These are phyloP conservation scores for Hyaloscypha variabilis DNA, from an alignment of 495 filamentous ascomycete genomes.

Conservation along the genomic window DNA sequence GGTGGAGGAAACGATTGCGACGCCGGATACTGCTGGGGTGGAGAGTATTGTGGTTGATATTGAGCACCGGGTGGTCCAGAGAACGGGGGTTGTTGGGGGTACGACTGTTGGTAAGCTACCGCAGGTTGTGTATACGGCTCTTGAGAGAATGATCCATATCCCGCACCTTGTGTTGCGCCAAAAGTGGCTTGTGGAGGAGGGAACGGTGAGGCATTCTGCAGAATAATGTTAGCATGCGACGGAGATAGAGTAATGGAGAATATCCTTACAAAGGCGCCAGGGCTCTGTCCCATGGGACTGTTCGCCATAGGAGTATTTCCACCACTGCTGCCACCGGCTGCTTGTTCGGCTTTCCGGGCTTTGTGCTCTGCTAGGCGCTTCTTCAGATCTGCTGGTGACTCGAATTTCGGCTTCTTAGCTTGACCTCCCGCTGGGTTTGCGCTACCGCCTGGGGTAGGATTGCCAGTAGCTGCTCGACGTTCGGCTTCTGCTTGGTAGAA, in stretches of 20 bases:
- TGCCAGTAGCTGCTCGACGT: constrained; percentile 79
- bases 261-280: constrained; percentile 56
- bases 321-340: constrained; percentile 52
- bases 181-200: constrained; percentile 34
- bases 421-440: constrained; percentile 47
- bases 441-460: constrained; percentile 65
- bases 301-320: constrained; percentile 62
- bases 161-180: constrained; percentile 30
- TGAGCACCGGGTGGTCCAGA: constrained; percentile 31
- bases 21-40: constrained; percentile 26
- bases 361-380: constrained; percentile 81
- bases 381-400: constrained; percentile 76
- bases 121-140: constrained; percentile 32
- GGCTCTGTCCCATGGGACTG: constrained; percentile 59
- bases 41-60: constrained; percentile 32
- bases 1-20: constrained; percentile 27
- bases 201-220: constrained; percentile 38
- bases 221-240: not conserved
- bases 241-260: not conserved
- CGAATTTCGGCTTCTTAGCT: constrained; percentile 79
- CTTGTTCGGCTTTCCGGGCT: constrained; percentile 62
- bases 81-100: constrained; percentile 27
- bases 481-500: constrained; percentile 86
- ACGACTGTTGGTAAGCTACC: constrained; percentile 35
- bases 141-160: constrained; percentile 35